Evolutionary conservation across 1,284 basidiomycete species (phyloP), one percentile per base, ranked within the genome.

Genomic region (Trametes pubescens): DNA sequence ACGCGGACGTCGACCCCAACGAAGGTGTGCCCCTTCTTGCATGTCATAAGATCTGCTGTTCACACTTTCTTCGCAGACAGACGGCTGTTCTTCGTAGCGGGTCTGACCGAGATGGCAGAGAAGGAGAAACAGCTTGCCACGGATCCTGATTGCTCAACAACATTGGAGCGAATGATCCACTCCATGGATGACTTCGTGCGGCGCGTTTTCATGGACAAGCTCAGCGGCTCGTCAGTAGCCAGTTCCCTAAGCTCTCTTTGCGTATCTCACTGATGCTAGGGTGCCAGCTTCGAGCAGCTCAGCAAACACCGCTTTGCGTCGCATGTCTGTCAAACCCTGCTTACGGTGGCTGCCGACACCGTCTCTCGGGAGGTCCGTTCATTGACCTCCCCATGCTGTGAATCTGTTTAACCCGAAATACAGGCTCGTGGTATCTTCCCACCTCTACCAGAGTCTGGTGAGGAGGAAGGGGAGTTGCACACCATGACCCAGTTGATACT

Each of bases 171-270:
- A 68, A 90, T 98, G 84, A 74, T 89, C 16, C 86, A 95, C 72
- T 96, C 94, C 1, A 95, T 98, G 90, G 95, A 96, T 74, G 95
- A 98, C 77, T 96, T 95, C 79, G 92, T 93, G 18, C 83, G 93
- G 57, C 84, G 96, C 61, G 94, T 97, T 2, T 91, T 98, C 69
- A 80, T 93, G 63, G 95, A 97, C 75, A 87, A 89, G 63, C 79
- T 98, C 67, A 85, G 85, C 61, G 95, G 93, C 74, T 93, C 92
- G 90, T 96, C 79, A 87, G 91, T 88, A 48, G 34, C 59, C 18
- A 9, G 49, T 13, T 16, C 22, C 49, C 24, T 51, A 24, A 58
- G 14, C 11, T 11, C 53, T 51, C n/a, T 11, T 52, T 47, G 65
- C 64, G 62, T 59, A 56, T 66, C 69, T 72, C 65, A 69, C 68